Conservation (phyloP, 306 rosid species). For the Geum urbanum region DNA sequence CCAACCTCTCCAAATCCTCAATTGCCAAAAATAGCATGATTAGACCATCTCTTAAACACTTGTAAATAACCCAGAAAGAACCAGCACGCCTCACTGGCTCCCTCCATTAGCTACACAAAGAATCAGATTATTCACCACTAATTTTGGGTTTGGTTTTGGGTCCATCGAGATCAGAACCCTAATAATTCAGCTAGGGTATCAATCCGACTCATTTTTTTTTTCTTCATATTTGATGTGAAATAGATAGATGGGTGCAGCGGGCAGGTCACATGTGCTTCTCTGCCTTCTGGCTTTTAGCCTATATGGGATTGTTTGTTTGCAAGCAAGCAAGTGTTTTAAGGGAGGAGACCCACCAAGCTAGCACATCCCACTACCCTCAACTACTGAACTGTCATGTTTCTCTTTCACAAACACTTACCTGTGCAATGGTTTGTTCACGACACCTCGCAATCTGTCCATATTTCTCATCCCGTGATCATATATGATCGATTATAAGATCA, state of each 20-base stretch:
- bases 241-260: slow-evolving; percentile 19
- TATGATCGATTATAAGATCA: too few relatives aligned
- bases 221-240: slow-evolving; percentile 5
- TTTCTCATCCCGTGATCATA: too few relatives aligned
- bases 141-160: slow-evolving; percentile 37
- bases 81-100: slow-evolving; percentile 14
- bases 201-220: not conserved
- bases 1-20: not conserved
- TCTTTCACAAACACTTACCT: not conserved
- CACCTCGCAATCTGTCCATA: not conserved
- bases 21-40: slow-evolving; percentile 39
- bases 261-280: slow-evolving; percentile 28
- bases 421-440: not conserved
- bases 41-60: slow-evolving; percentile 21
- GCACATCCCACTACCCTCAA: slow-evolving; percentile 24
- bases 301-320: slow-evolving; percentile 4
- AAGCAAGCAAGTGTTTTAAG: slow-evolving; percentile 17
- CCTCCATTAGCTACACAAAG: slow-evolving; percentile 26
- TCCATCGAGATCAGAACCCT: slow-evolving; percentile 38
- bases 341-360: slow-evolving; percentile 45
- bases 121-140: slow-evolving; percentile 31
- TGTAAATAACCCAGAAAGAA: not conserved
- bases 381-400: slow-evolving; percentile 12
- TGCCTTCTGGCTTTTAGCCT: slow-evolving; percentile 6
- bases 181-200: not conserved